Base-by-base conservation (phyloP, 1,284 basidiomycete genomes). In the Ustilago vetiveriae region DNA sequence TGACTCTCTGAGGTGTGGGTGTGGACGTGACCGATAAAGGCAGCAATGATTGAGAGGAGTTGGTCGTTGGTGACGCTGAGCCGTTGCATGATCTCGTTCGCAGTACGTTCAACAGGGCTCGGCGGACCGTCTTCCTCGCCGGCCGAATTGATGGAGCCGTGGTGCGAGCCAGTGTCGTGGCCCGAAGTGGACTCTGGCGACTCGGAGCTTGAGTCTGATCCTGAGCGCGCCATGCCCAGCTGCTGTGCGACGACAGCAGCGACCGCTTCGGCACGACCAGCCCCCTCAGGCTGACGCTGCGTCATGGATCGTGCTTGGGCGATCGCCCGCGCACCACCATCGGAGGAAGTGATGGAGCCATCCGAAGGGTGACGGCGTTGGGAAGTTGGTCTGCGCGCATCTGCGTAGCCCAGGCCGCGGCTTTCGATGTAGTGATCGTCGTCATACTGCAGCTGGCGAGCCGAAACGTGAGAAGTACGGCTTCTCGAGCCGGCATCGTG, bases 11-110 rank as follows among this genome's bases (percentile, higher is more conserved):
- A 88, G 17, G 91, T 90, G 84, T 98, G 92, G 14, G 91, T 92
- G 79, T 98, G 94, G 1, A 93, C 91, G 78, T 97, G 94, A 1
- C 94, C 94, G 75, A 98, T 95, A 82, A 98, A 94, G 3, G 94
- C 94, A 11, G 95, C 94, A 75, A 97, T 92, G 16, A 92, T 91
- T 5, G 92, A 95, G 7, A 97, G 85, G 68, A 96, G 90, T 49
- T 77, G 73, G 35, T 79, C 77, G 59, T 90, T 88, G 77, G 95
- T 92, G 19, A 80, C 72, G 29, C 77, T 79, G 49, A 81, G 76
- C 6, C 84, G 76, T 32, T 83, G 79, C 49, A 82, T 72, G 21
- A 73, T 64, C 57, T 77, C 88, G 41, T 88, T 87, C 24, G 89
- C 88, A 7, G 90, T 90, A 36, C 85, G 85, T 36, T 90, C 90